A percentile compares a stretch with the other conserved stretches of the same genome.
phyloP scores from a whole-genome alignment of 2,329 filamentous ascomycete genomes.

The Ophiostoma himal-ulmi region DNA sequence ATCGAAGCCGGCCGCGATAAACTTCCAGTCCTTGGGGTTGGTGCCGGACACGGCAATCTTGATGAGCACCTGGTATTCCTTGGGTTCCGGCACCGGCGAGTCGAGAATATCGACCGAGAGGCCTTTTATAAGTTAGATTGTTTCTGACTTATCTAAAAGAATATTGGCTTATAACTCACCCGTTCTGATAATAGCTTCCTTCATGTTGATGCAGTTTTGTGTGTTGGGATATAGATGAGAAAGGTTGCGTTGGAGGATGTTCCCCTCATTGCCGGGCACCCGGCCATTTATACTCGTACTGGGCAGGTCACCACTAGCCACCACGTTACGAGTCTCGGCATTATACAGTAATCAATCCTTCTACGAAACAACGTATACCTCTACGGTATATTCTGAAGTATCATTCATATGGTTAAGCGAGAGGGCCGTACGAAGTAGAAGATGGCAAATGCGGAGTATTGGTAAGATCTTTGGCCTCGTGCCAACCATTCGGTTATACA shows the following conservation, averaged over 20 bases:
- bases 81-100: conserved; percentile 37
- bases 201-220: conserved; percentile 16
- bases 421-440: too few species aligned
- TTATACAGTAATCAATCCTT: background rate
- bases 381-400: background rate
- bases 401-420: background rate
- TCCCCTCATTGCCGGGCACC: background rate
- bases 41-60: conserved; percentile 35
- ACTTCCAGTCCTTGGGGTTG: conserved; percentile 46
- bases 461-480: too few species aligned
- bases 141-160: background rate
- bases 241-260: background rate
- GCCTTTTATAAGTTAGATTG: conserved; percentile 25
- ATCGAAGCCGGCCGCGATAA: conserved; percentile 24
- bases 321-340: background rate
- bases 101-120: conserved; percentile 37
- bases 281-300: background rate
- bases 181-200: conserved; percentile 23
- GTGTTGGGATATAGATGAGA: background rate
- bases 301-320: background rate
- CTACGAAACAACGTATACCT: background rate
- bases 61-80: conserved; percentile 28
- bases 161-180: conserved; percentile 1
- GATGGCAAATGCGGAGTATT: too few species aligned
- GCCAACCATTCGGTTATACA: too few species aligned